These are phyloP conservation scores for Colletotrichum cordylinicola DNA, from an alignment of 2,329 filamentous ascomycete genomes.

Conservation along the genomic window DNA sequence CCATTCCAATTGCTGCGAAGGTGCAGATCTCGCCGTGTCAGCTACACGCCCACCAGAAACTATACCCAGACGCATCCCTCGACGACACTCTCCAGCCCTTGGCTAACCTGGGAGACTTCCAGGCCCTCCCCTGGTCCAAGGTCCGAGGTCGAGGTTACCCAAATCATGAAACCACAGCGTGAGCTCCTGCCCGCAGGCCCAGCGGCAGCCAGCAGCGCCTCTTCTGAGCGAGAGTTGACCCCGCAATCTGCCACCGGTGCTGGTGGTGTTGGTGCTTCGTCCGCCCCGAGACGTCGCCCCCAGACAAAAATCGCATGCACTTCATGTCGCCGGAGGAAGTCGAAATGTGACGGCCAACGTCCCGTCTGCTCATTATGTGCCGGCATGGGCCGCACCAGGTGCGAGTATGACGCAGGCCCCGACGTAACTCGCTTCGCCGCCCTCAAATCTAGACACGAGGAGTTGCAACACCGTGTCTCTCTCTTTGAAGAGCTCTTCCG, in stretches of 20 bases:
- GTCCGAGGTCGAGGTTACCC: background rate
- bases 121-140: conserved; percentile 4
- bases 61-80: background rate
- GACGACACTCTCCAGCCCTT: background rate
- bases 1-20: background rate
- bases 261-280: background rate
- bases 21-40: conserved; percentile 4
- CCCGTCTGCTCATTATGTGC: conserved; percentile 23
- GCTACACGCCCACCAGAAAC: background rate
- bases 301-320: conserved; percentile 24
- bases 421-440: conserved; percentile 22
- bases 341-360: conserved; percentile 22
- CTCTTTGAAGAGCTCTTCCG: conserved; percentile 21
- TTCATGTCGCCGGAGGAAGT: conserved; percentile 19
- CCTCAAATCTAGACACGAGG: conserved; percentile 18
- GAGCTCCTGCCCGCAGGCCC: conserved; percentile 21
- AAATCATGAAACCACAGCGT: conserved; percentile 21
- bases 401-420: conserved; percentile 23
- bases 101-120: background rate
- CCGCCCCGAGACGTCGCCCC: conserved; percentile 10
- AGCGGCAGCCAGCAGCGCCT: conserved; percentile 8
- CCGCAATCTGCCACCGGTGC: conserved; percentile 4
- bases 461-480: conserved; percentile 12
- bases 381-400: conserved; percentile 16
- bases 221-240: conserved; percentile 8